Conservation (phyloP, 2,329 filamentous ascomycete species). For the Nigrospora osmanthi region DNA sequence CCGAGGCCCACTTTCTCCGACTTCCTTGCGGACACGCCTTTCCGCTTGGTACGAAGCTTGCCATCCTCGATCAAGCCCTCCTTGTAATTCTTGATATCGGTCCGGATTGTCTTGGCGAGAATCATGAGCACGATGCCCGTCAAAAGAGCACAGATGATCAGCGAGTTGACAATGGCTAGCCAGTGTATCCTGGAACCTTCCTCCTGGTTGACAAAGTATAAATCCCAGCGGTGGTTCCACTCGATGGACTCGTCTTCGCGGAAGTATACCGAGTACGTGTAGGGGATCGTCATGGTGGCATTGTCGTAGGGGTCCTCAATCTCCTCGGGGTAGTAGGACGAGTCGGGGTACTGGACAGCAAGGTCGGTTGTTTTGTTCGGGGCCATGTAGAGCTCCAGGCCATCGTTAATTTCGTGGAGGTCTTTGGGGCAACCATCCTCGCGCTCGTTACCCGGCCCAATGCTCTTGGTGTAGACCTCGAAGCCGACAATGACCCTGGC, state of each 20-base stretch:
- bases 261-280: slow-evolving; percentile 87
- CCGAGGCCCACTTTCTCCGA: slow-evolving; percentile 44
- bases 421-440: slow-evolving; percentile 62
- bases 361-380: slow-evolving; percentile 49
- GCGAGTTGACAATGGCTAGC: slow-evolving; percentile 80
- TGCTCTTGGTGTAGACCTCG: slow-evolving; percentile 83
- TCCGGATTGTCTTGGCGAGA: slow-evolving; percentile 66
- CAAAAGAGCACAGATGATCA: slow-evolving; percentile 73
- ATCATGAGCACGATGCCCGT: slow-evolving; percentile 77
- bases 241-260: slow-evolving; percentile 73
- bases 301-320: slow-evolving; percentile 52
- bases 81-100: slow-evolving; percentile 69
- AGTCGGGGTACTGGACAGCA: slow-evolving; percentile 42
- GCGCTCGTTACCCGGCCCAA: slow-evolving; percentile 53
- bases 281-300: slow-evolving; percentile 65
- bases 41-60: slow-evolving; percentile 47
- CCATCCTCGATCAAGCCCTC: slow-evolving; percentile 60
- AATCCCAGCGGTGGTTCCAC: slow-evolving; percentile 79
- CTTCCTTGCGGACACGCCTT: slow-evolving; percentile 31
- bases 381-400: slow-evolving; percentile 61
- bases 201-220: slow-evolving; percentile 84
- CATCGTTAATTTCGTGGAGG: slow-evolving; percentile 52
- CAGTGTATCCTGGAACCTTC: slow-evolving; percentile 78
- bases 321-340: slow-evolving; percentile 50
- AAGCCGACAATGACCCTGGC: slow-evolving; percentile 81